Base-by-base conservation (phyloP, 495 filamentous ascomycete species). In the Neurospora sp. region DNA sequence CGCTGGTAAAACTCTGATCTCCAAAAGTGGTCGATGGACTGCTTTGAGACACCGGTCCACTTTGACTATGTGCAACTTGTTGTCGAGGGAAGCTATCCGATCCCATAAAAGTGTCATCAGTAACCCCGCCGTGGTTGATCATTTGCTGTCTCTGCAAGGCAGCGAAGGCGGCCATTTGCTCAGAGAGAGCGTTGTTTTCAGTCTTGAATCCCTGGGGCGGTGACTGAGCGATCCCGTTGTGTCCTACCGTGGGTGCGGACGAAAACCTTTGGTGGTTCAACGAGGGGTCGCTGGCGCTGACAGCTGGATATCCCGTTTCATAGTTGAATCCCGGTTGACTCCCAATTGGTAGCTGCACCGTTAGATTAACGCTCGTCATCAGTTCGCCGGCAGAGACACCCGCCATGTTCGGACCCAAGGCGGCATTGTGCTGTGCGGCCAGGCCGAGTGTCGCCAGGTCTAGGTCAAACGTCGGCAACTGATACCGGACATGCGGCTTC, bases 401-500 rank as follows among this genome's bases (percentile, higher is more conserved):
- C 38, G 39, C 11, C 12, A 75, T 70, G 31, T 74, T 79, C 1
- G 76, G 66, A 35, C 73, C 62, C 7, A 77, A 38, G 49, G 74
- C 78, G 46, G 72, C 75, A 14, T 76, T 66, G 49, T 72, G 46
- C 16, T 74, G 70, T n/a, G 60, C 20, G 16, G 78, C 76, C 14
- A 87, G 44, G 72, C 85, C 87, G 71, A 86, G 49, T 0, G 79
- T 83, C 70, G 83, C 78, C 39, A 88, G 73, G 31, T 80, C 81
- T 7, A 78, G 75, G 60, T 87, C 85, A 70, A 84, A 82, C 1
- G 85, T 66, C 54, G 54, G 54, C 54, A 18, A 84, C 41, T 80
- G 86, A 72, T 85, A 86, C 77, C 84, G 81, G 69, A 75, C 74
- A 31, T 74, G 78, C 27, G 77, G 75, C 72, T 78, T 79, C 40